Base-by-base conservation (phyloP, 495 filamentous ascomycete genomes). In the Aspergillus homomorphus region DNA sequence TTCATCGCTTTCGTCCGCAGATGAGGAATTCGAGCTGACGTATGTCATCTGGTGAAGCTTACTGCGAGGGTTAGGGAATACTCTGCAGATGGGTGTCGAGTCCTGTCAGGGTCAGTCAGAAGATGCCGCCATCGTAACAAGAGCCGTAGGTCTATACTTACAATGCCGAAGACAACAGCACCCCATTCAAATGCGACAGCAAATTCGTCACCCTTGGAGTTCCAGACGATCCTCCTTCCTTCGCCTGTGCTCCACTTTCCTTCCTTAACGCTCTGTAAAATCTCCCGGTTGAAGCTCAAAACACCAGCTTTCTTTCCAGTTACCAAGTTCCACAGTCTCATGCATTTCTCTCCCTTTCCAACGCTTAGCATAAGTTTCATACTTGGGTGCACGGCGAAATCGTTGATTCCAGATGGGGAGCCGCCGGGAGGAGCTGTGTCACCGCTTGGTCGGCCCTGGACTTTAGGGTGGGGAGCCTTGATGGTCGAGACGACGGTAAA, bases 351-450 rank as follows among this genome's bases (percentile, higher is more conserved):
- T 43, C 92, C 92, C 59, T 86, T 89, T 24, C 89, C 86, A 4
- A 98, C 92, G 64, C 84, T 92, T 48, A 99, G 80, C 86, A 96
- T 94, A 53, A 99, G 82, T 76, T 97, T 98, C 82, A 92, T 89
- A 72, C 88, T 92, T 3, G 94, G 95, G 66, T 99, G 95, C 4
- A 98, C 86, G 12, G 95, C 92, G 75, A 98, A 91, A 68, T 92
- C 91, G 66, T 96, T 98, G 46, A 99, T 83, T 14, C 94, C 94
- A n/a, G 86, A 80, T 2, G 92, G 91, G n/a, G 85, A 82, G 14
- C 84, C 89, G 12, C 90, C 94, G n/a, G 84, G 77, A 15, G 84
- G 86, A 1, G 91, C 91, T 6, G 94, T 97, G 68, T 97, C 94
- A 43, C 95, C 93, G 61, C 86, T 90, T 33, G 94, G 93, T 56